These are phyloP conservation scores for Crataegus laevigata DNA, from an alignment of 306 rosid genomes.

Conservation along the genomic window DNA sequence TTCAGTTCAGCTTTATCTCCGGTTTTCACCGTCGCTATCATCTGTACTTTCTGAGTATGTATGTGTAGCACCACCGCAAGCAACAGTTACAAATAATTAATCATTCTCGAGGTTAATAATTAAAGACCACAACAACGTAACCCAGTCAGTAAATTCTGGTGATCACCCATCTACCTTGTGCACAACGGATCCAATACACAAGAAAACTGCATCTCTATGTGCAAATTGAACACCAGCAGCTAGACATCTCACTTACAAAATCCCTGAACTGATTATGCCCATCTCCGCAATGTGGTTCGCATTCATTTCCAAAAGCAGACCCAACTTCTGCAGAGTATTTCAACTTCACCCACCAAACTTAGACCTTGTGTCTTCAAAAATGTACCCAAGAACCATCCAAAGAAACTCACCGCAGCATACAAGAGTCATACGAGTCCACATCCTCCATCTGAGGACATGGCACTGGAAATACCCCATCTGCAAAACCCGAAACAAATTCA, in stretches of 20 bases:
- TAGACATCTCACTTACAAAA: not conserved
- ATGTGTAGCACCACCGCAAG: not conserved
- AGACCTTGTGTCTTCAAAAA: not conserved
- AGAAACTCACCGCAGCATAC: constrained; percentile 26
- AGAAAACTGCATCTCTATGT: not conserved
- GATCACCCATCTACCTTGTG: not conserved
- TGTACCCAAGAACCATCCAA: not conserved
- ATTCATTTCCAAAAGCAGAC: constrained; percentile 7
- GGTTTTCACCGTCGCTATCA: not conserved
- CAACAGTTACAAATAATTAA: not conserved
- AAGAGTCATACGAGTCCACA: constrained; percentile 32
- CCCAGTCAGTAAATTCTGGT: not conserved
- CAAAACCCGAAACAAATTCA: constrained; percentile 62
- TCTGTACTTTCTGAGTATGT: not conserved
- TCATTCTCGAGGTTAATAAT: not conserved
- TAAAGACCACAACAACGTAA: not conserved
- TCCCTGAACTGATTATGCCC: constrained; percentile 9
- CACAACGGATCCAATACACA: constrained; percentile 3
- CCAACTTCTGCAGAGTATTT: not conserved
- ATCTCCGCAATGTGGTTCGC: not conserved
- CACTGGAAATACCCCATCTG: constrained; percentile 55
- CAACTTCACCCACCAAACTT: not conserved
- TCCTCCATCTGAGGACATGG: constrained; percentile 65
- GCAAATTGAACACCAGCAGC: not conserved
- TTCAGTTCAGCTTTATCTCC: not conserved